A percentile compares a stretch with the other conserved stretches of the same genome.
phyloP scores from a whole-genome alignment of 495 filamentous ascomycete genomes.

The Cetradonia linearis region DNA sequence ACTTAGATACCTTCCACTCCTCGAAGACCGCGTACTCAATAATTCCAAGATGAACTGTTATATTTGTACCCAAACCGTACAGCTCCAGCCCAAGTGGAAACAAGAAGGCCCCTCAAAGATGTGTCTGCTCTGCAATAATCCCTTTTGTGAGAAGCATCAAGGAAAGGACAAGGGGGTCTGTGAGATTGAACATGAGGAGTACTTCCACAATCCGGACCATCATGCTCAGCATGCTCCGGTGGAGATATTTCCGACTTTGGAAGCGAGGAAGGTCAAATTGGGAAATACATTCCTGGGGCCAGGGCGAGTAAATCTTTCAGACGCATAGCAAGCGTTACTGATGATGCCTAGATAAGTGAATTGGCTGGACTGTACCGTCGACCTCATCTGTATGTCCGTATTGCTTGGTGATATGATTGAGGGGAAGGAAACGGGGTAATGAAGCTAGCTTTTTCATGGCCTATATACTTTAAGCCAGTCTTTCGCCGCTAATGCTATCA shows the following conservation, averaged over 20 bases:
- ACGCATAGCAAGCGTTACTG: background rate
- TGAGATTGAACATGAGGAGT: slow-evolving; percentile 2
- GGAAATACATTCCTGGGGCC: background rate
- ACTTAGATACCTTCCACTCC: background rate
- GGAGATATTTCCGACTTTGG: slow-evolving; percentile 9
- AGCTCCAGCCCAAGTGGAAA: background rate
- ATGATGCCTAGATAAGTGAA: background rate
- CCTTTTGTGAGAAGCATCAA: slow-evolving; percentile 9
- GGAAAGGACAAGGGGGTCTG: slow-evolving; percentile 11
- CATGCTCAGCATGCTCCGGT: slow-evolving; percentile 7
- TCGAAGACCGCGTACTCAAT: background rate
- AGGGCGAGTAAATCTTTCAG: background rate
- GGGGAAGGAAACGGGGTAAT: background rate
- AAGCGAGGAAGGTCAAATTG: background rate
- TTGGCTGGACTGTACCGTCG: background rate
- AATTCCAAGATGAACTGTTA: background rate
- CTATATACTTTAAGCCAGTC: background rate
- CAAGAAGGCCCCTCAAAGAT: slow-evolving; percentile 9
- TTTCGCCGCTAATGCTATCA: background rate
- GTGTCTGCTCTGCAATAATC: slow-evolving; percentile 10
- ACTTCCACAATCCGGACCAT: background rate
- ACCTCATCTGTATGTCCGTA: background rate
- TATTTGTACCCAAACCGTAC: background rate
- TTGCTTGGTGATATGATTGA: background rate
- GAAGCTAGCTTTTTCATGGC: background rate